Conservation (phyloP, 176 grass and related monocot species). For the Bromus sterilis region DNA sequence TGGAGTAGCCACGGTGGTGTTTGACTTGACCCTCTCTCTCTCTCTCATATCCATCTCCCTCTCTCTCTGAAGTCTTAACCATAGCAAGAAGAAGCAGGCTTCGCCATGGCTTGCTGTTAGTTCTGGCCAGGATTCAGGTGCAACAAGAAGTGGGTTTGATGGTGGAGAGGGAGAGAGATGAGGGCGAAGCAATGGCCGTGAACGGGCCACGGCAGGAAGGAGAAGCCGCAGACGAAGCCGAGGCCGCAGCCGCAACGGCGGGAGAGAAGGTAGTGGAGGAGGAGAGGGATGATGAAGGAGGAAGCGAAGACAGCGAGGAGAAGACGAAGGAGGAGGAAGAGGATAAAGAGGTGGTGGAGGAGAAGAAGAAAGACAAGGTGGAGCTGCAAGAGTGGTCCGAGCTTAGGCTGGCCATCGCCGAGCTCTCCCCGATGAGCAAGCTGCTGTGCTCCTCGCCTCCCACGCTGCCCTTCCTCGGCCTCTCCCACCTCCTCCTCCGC, state of each 20-base stretch:
- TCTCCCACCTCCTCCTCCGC: constrained; percentile 53
- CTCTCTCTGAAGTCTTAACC: neutral
- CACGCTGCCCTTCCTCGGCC: constrained; percentile 53
- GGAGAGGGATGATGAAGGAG: neutral
- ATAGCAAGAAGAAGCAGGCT: neutral
- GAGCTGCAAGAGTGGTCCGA: constrained; percentile 33
- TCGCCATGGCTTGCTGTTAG: neutral
- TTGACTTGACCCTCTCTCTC: constrained; percentile 9
- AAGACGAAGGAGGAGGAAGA: neutral
- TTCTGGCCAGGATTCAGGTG: neutral
- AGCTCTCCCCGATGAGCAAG: constrained; percentile 40
- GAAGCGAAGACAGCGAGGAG: neutral
- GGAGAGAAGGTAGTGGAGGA: neutral
- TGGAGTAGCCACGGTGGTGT: neutral
- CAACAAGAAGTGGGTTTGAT: neutral
- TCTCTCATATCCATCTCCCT: neutral
- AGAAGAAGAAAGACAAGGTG: neutral
- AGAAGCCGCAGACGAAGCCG: neutral
- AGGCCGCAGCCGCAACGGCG: neutral
- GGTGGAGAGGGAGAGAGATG: constrained; percentile 32
- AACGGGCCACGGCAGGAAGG: neutral
- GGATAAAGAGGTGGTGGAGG: neutral
- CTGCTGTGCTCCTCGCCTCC: constrained; percentile 10
- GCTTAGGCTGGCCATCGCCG: constrained; percentile 63
- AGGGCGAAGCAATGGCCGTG: constrained; percentile 8